Evolutionary conservation across 2,329 filamentous ascomycete species (phyloP).

Genomic region (Bipolaris bicolor): DNA sequence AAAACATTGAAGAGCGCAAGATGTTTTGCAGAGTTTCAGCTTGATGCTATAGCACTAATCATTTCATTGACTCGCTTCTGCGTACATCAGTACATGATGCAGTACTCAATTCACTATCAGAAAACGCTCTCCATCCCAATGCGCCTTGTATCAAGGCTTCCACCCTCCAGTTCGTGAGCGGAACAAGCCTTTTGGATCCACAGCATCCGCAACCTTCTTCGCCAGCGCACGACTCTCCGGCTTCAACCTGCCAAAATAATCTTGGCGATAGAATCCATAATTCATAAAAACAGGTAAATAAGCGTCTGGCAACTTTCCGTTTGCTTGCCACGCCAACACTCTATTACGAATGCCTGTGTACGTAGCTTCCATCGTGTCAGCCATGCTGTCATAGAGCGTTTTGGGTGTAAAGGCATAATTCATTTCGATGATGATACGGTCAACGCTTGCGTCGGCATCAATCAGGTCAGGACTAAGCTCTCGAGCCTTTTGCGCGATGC

Average conservation of each 20-base stretch:
- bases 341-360: constrained; percentile 49
- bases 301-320: constrained; percentile 50
- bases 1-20: too few relatives aligned
- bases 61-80: too few relatives aligned
- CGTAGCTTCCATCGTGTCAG: constrained; percentile 48
- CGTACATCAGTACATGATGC: not conserved
- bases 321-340: constrained; percentile 45
- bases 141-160: constrained; percentile 34
- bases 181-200: constrained; percentile 53
- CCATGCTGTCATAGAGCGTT: constrained; percentile 49
- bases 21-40: too few relatives aligned
- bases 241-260: constrained; percentile 53
- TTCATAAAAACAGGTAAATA: constrained; percentile 58
- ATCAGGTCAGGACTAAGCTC: constrained; percentile 44
- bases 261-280: constrained; percentile 54
- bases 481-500: constrained; percentile 32
- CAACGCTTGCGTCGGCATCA: constrained; percentile 48
- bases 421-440: constrained; percentile 55
- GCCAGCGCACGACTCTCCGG: constrained; percentile 43
- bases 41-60: too few relatives aligned
- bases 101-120: not conserved
- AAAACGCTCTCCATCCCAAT: not conserved
- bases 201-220: constrained; percentile 44
- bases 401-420: constrained; percentile 50
- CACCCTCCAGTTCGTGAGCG: constrained; percentile 52